Conservation (phyloP, 345 rosid species). For the Populus davidiana region DNA sequence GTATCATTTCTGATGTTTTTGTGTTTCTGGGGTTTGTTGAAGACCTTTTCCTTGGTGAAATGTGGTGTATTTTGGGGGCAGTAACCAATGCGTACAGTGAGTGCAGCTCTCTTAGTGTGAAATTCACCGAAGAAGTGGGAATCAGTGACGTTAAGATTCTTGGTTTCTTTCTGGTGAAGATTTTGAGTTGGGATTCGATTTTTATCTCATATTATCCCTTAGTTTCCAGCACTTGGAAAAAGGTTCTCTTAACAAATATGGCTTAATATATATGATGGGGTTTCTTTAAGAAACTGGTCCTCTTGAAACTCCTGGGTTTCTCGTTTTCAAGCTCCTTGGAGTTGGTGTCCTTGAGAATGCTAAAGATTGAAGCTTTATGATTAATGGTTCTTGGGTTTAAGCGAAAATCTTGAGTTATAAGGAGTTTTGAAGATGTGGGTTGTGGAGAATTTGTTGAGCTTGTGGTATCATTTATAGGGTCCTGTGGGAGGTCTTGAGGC, state of each 20-base stretch:
- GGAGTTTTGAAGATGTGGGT: constrained; percentile 1
- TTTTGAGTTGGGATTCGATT: constrained; percentile 13
- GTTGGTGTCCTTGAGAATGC: not conserved
- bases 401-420: not conserved
- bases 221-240: not conserved
- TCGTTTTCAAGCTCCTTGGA: not conserved
- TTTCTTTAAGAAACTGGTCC: not conserved
- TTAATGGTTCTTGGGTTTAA: not conserved
- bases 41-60: not conserved
- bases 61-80: not conserved
- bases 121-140: not conserved
- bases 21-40: not conserved
- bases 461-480: constrained; percentile 20
- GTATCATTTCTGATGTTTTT: not conserved
- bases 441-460: constrained; percentile 8
- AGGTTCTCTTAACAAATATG: not conserved
- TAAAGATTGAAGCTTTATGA: not conserved
- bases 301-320: not conserved
- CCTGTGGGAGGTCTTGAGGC: constrained; percentile 15
- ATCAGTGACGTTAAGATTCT: constrained; percentile 5
- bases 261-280: not conserved
- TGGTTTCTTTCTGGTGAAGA: constrained; percentile 11
- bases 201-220: not conserved
- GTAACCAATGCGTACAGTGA: not conserved
- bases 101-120: not conserved